A percentile compares a stretch with the other conserved stretches of the same genome.
Conservation (phyloP, 768 basidiomycete genomes). For the Coprinopsis sp. region DNA sequence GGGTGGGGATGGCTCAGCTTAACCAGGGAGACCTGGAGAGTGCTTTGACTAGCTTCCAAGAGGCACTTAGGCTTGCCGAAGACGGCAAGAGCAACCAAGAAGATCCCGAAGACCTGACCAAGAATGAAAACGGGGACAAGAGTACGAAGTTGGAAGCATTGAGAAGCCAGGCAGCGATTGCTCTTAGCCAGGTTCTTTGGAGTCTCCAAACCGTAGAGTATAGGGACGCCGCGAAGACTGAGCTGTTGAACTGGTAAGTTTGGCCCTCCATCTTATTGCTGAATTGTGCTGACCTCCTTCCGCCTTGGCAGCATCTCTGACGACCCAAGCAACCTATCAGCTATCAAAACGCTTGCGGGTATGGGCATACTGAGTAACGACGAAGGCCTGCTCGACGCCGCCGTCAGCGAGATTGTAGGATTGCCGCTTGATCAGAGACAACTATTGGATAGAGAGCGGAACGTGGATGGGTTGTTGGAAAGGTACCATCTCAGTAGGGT, state of each 20-base stretch:
- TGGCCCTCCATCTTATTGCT: neutral
- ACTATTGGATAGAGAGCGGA: conserved; percentile 61
- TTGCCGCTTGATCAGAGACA: conserved; percentile 63
- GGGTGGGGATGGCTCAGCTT: conserved; percentile 68
- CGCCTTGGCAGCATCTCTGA: conserved; percentile 53
- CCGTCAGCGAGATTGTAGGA: conserved; percentile 72
- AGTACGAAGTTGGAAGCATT: conserved; percentile 36
- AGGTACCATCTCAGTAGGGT: conserved; percentile 76
- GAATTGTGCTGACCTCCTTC: conserved; percentile 1
- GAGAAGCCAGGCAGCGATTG: conserved; percentile 65
- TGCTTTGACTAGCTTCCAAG: conserved; percentile 66
- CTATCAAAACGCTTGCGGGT: conserved; percentile 81
- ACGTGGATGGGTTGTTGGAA: conserved; percentile 67
- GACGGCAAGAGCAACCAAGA: conserved; percentile 4
- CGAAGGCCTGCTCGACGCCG: conserved; percentile 77
- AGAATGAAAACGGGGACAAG: neutral
- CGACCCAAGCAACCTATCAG: conserved; percentile 74
- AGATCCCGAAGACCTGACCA: too few species aligned
- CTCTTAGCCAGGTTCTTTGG: conserved; percentile 89
- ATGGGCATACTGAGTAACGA: conserved; percentile 84
- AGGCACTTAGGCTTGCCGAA: conserved; percentile 54
- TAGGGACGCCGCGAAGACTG: conserved; percentile 69
- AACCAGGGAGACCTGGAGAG: conserved; percentile 55
- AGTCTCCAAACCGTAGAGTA: conserved; percentile 70
- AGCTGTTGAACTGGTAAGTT: conserved; percentile 79